phyloP scores from a whole-genome alignment of 2,329 filamentous ascomycete species.

The Colletotrichum theobromicola region DNA sequence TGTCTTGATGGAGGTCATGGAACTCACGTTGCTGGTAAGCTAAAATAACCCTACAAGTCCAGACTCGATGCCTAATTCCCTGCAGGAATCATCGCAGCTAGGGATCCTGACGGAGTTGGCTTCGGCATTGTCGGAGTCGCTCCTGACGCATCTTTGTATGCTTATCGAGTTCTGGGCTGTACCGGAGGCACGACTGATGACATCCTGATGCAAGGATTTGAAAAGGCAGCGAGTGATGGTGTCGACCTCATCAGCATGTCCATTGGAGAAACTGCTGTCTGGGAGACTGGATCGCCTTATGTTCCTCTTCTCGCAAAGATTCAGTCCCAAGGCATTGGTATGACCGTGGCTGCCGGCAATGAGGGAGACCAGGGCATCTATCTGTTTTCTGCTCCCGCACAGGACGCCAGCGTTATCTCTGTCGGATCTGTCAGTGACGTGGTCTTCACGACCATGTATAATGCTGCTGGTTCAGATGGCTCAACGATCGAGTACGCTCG shows the following conservation, averaged over 20 bases:
- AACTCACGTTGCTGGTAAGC: conserved; percentile 48
- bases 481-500: conserved; percentile 5
- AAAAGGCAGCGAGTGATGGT: conserved; percentile 2
- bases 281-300: conserved; percentile 9
- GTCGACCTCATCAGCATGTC: conserved; percentile 17
- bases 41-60: background rate
- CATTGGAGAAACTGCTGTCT: conserved; percentile 1
- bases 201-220: conserved; percentile 8
- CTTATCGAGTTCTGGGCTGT: conserved; percentile 22
- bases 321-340: conserved; percentile 8
- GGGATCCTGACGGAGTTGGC: background rate
- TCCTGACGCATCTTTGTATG: conserved; percentile 30
- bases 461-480: conserved; percentile 9
- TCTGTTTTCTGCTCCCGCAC: background rate
- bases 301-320: conserved; percentile 2
- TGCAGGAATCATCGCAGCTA: conserved; percentile 1
- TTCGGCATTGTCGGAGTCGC: conserved; percentile 29
- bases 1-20: conserved; percentile 40
- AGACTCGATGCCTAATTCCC: background rate
- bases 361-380: conserved; percentile 6
- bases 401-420: background rate
- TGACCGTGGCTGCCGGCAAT: conserved; percentile 8
- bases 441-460: conserved; percentile 5
- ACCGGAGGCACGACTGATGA: conserved; percentile 4
- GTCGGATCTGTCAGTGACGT: conserved; percentile 8